A percentile compares a stretch with the other conserved stretches of the same genome.
Conservation (phyloP, 2,329 filamentous ascomycete genomes). For the Capronia americana region DNA sequence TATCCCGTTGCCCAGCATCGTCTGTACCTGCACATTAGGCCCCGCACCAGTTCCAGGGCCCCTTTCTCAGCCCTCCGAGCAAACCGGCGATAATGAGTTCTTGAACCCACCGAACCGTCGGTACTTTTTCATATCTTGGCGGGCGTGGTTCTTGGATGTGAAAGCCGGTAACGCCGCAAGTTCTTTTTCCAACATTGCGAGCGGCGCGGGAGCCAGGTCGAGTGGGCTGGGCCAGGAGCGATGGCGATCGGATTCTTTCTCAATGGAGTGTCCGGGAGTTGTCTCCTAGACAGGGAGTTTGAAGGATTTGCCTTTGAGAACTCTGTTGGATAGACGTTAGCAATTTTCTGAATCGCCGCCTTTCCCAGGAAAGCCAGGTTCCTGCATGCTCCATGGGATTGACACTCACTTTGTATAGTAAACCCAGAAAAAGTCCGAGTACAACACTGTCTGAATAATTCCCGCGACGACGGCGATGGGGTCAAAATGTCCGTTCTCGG, state of each 20-base stretch:
- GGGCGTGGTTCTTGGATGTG: neutral
- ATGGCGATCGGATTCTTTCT: neutral
- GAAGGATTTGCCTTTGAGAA: slow-evolving; percentile 87
- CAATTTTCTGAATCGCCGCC: neutral
- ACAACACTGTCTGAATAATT: slow-evolving; percentile 89
- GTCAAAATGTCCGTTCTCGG: slow-evolving; percentile 76
- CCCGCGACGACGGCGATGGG: slow-evolving; percentile 88
- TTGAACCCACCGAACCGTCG: neutral
- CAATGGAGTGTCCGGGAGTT: neutral
- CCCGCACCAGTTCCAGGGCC: neutral
- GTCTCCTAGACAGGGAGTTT: slow-evolving; percentile 73
- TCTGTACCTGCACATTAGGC: neutral
- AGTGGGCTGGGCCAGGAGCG: neutral
- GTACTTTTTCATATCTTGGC: neutral
- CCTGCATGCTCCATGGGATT: neutral
- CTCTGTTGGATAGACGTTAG: slow-evolving; percentile 47
- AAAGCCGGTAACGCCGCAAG: neutral
- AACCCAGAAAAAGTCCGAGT: slow-evolving; percentile 99
- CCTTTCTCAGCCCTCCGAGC: neutral
- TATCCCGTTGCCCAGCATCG: neutral
- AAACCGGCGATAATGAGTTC: neutral
- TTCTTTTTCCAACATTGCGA: neutral
- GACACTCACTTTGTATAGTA: slow-evolving; percentile 87
- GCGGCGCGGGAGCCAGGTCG: neutral
- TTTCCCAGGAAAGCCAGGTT: neutral